Base-by-base conservation (phyloP, 1,284 basidiomycete genomes). In the Puccinia polysora region DNA sequence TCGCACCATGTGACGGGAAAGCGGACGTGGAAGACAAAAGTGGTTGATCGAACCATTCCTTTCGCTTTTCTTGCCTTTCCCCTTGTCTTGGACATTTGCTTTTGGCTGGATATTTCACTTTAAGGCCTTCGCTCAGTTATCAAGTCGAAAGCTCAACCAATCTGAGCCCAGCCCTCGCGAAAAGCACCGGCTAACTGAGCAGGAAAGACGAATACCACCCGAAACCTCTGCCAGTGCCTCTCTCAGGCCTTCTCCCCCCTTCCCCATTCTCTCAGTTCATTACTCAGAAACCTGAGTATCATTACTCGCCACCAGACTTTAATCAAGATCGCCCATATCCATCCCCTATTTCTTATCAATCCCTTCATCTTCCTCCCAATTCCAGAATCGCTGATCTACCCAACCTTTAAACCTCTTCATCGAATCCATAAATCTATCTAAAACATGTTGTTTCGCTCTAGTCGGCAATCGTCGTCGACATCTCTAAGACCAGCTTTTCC, bases 101-200 rank as follows among this genome's bases (percentile, higher is more conserved):
- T 6, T 49, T 49, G n/a, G n/a, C 47, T 4, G 40, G n/a, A 45
- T 45, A 32, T 25, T 36, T 15, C 55, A 36, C 38, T 56, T 56
- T 14, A n/a, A 25, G 6, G 14, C 36, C 23, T 20, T n/a, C 6
- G 18, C 55, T 36, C 32, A 56, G 55, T 36, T 36, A 20, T 56
- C 7, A 28, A 53, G 50, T 20, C 23, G 52, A 55, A 55, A 55
- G 52, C 52, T 55, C 52, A 55, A 30, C 52, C 12, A 5, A 56
- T 36, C 55, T 56, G 32, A 56, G 32, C 23, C 30, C 18, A 6
- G n/a, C 8, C n/a, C 47, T 6, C 55, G 34, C 32, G 55, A 56
- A n/a, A 56, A 36, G 6, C 34, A 30, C 18, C n/a, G 7, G n/a
- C 52, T 12, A 20, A 56, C 55, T 56, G 32, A 56, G 55, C 55